phyloP scores from a whole-genome alignment of 2,329 filamentous ascomycete species.

The Alternaria angustiovoidea region DNA sequence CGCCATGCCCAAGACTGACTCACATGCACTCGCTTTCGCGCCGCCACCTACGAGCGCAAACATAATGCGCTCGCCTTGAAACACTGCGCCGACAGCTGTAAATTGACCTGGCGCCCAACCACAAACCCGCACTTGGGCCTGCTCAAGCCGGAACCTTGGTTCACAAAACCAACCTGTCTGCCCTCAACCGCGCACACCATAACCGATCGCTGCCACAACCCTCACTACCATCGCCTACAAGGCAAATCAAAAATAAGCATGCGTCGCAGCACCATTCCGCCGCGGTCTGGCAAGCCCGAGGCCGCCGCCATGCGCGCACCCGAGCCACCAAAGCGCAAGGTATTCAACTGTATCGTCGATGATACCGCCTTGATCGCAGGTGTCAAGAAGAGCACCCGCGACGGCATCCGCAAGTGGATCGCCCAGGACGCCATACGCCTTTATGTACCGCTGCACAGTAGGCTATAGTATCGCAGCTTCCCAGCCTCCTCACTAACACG shows the following conservation, averaged over 20 bases:
- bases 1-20: slow-evolving; percentile 31
- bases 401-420: slow-evolving; percentile 62
- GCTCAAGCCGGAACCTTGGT: slow-evolving; percentile 20
- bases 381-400: slow-evolving; percentile 60
- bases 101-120: slow-evolving; percentile 38
- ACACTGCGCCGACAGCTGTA: slow-evolving; percentile 21
- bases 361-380: slow-evolving; percentile 60
- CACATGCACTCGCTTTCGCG: slow-evolving; percentile 25
- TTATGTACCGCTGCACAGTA: slow-evolving; percentile 62
- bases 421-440: slow-evolving; percentile 59
- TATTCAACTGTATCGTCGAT: slow-evolving; percentile 64
- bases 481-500: slow-evolving; percentile 29
- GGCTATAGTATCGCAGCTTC: slow-evolving; percentile 27
- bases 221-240: slow-evolving; percentile 14
- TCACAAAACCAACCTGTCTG: slow-evolving; percentile 13
- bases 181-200: slow-evolving; percentile 12
- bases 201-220: slow-evolving; percentile 13
- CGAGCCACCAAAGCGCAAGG: slow-evolving; percentile 52
- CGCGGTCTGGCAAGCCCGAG: slow-evolving; percentile 38
- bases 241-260: slow-evolving; percentile 29
- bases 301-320: slow-evolving; percentile 33
- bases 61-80: slow-evolving; percentile 41
- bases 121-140: slow-evolving; percentile 27
- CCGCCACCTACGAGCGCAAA: slow-evolving; percentile 33
- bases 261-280: slow-evolving; percentile 43